Base-by-base conservation (phyloP, 768 basidiomycete species). In the Sarcodon aspratus region DNA sequence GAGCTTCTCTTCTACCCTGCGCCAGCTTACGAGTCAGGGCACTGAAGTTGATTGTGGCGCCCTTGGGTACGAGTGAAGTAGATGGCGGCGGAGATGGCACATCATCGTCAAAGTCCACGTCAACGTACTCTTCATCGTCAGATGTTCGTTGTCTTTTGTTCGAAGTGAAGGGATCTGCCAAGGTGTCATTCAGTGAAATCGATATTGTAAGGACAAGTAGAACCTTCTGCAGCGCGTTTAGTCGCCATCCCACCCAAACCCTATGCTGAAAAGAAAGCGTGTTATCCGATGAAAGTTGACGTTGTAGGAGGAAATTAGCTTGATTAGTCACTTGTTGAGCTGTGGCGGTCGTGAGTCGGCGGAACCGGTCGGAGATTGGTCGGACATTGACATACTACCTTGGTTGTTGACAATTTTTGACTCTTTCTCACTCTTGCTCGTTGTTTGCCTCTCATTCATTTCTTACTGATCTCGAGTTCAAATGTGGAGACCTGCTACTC, bases 401-500 rank as follows among this genome's bases (percentile, higher is more conserved):
- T 27, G 21, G 21, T 27, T 27, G 21, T 27, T 27, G 21, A 27
- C 21, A 27, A 27, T 3, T 27, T 27, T 27, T 27, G 21, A 27
- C 27, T 42, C 1, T 42, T 9, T 42, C 13, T 13, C 46, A 34
- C 44, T 51, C 49, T 54, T 48, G 56, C 48, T 57, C 52, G 49
- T 52, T 49, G 31, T n/a, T 53, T 49, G 38, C 33, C 48, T 51
- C 21, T 54, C 47, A 34, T 54, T 52, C 66, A 69, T 67, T 59
- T 3, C 21, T 27, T 27, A 27, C 21, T 27, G 21, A 27, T 27
- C 21, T 27, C 21, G 21, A 27, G 21, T 27, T 27, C 21, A 27
- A 54, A 89, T 91, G 88, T 91, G 88, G 86, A 82, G 82, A 67
- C 87, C 87, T 49, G 86, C 89, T 54, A 89, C 89, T 50, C 81